A percentile compares a stretch with the other conserved stretches of the same genome.
These are phyloP conservation scores for Brettanomyces nanus DNA, from an alignment of 805 yeast genomes.

Conservation along the genomic window DNA sequence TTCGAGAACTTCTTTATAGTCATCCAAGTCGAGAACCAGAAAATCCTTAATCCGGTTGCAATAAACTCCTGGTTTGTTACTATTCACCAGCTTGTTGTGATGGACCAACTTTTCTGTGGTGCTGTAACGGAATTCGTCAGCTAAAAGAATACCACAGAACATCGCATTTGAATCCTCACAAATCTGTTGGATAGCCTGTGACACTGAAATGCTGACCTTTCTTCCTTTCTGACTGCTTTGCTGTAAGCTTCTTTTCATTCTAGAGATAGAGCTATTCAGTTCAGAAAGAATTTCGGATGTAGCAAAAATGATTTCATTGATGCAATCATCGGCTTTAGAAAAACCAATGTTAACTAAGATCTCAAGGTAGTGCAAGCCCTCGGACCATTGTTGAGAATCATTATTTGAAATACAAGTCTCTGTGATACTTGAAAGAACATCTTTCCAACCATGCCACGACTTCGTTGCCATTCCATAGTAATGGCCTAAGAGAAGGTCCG, in stretches of 20 bases:
- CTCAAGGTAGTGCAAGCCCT: constrained; percentile 17
- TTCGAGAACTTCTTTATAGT: constrained; percentile 7
- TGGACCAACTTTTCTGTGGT: constrained; percentile 15
- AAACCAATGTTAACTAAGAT: constrained; percentile 16
- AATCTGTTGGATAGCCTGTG: not conserved
- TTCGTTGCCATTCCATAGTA: constrained; percentile 24
- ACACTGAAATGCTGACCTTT: not conserved
- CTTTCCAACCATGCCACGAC: constrained; percentile 25
- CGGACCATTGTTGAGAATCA: constrained; percentile 14
- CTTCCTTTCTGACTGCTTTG: not conserved
- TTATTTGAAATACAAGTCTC: constrained; percentile 9
- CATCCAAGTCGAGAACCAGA: constrained; percentile 18
- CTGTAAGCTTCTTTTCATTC: not conserved
- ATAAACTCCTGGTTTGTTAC: not conserved
- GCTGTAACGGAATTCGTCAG: constrained; percentile 21
- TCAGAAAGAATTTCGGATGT: constrained; percentile 9
- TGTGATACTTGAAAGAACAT: constrained; percentile 13
- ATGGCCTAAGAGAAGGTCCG: constrained; percentile 14
- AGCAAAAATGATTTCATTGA: constrained; percentile 17
- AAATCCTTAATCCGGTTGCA: constrained; percentile 10
- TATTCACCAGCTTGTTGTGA: constrained; percentile 9
- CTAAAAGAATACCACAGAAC: constrained; percentile 17
- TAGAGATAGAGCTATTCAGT: not conserved
- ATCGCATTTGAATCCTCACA: constrained; percentile 6
- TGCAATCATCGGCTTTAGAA: constrained; percentile 3